phyloP scores from a whole-genome alignment of 164 flowering plant genomes.

The Chloranthus sessilifolius region DNA sequence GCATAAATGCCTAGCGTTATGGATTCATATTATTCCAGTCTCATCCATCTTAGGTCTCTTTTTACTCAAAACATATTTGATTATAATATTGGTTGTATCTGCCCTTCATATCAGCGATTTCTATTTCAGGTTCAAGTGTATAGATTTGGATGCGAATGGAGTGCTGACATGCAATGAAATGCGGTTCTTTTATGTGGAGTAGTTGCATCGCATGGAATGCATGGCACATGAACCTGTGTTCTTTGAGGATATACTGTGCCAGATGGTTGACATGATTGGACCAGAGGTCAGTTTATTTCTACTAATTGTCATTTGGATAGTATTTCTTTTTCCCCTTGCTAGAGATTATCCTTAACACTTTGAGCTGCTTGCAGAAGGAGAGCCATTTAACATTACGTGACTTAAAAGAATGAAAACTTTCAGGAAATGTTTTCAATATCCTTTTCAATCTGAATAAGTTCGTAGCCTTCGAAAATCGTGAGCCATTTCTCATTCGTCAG shows the following conservation, averaged over 20 bases:
- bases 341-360: constrained; percentile 1
- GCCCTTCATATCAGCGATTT: no score
- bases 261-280: constrained; percentile 93
- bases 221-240: constrained; percentile 97
- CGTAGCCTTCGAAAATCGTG: constrained; percentile 95
- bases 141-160: constrained; percentile 98
- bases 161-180: constrained; percentile 81
- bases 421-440: constrained; percentile 87
- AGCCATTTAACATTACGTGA: constrained; percentile 65
- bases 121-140: constrained; percentile 83
- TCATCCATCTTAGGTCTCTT: no score
- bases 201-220: constrained; percentile 97
- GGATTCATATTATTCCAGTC: no score
- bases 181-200: constrained; percentile 98
- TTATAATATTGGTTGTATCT: no score
- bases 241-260: constrained; percentile 93
- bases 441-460: constrained; percentile 96
- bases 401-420: constrained; percentile 73
- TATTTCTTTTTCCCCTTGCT: constrained; percentile 1
- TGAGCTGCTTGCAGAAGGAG: constrained; percentile 51
- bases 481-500: constrained; percentile 97
- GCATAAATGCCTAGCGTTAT: no score
- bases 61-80: no score
- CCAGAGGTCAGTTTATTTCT: constrained; percentile 57
- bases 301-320: constrained; percentile 1